Evolutionary conservation across 2,329 filamentous ascomycete species (phyloP).

Genomic region (Aspergillus awamori): DNA sequence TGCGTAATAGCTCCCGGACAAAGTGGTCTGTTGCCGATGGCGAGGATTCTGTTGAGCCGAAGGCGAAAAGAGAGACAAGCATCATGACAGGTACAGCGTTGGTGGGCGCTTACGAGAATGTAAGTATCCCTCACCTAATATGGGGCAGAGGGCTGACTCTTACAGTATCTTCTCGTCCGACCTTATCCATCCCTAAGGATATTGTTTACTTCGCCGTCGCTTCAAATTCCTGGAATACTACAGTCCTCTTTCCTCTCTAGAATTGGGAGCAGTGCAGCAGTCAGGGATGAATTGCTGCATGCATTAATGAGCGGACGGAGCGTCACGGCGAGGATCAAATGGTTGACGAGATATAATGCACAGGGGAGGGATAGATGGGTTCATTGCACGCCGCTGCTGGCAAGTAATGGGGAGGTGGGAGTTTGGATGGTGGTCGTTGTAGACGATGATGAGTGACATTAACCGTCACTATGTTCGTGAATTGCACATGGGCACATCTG

Average conservation of each 20-base stretch:
- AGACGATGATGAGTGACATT: conserved; percentile 58
- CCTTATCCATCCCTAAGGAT: conserved; percentile 68
- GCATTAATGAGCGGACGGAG: conserved; percentile 70
- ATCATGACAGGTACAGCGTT: conserved; percentile 35
- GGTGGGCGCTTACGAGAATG: conserved; percentile 59
- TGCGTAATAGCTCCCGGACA: too few relatives aligned
- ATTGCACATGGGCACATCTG: too few relatives aligned
- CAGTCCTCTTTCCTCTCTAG: conserved; percentile 56
- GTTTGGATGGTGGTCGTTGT: conserved; percentile 79
- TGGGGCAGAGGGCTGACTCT: too few relatives aligned
- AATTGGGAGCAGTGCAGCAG: conserved; percentile 52
- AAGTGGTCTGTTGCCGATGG: conserved; percentile 19
- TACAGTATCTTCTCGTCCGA: conserved; percentile 49
- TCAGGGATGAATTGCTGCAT: conserved; percentile 57
- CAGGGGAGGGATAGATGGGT: conserved; percentile 72
- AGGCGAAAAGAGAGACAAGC: conserved; percentile 42
- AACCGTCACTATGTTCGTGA: not conserved
- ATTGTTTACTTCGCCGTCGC: conserved; percentile 68
- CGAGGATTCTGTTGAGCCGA: conserved; percentile 20
- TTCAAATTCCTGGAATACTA: conserved; percentile 68
- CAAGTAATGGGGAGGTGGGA: conserved; percentile 67
- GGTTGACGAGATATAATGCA: conserved; percentile 59
- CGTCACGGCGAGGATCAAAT: conserved; percentile 74
- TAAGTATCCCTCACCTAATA: conserved; percentile 37
- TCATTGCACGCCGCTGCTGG: conserved; percentile 73